Conservation (phyloP, 371 early-diverging fungal genomes). For the Mortierella sp. region DNA sequence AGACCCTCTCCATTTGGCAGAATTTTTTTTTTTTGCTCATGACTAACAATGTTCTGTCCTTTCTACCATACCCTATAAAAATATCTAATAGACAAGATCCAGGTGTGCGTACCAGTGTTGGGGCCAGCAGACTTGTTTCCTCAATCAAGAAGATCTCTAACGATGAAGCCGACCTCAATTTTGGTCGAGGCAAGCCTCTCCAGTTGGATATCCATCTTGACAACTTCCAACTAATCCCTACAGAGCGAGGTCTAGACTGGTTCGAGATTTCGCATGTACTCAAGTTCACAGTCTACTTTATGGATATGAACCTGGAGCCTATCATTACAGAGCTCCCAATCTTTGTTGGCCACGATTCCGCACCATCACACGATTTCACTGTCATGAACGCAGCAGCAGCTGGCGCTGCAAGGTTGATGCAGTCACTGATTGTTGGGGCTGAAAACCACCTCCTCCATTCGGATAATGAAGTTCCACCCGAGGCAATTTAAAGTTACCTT, state of each 20-base stretch:
- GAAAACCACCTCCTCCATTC: constrained; percentile 13
- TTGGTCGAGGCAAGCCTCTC: constrained; percentile 38
- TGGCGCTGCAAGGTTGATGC: not conserved
- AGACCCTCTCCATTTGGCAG: no score
- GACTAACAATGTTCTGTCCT: not conserved
- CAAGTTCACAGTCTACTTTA: constrained; percentile 35
- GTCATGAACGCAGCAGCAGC: not conserved
- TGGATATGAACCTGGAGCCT: constrained; percentile 38
- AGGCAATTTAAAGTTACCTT: not conserved
- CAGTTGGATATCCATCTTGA: constrained; percentile 40
- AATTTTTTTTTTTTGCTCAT: constrained; percentile 3
- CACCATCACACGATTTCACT: not conserved
- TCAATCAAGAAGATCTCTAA: constrained; percentile 25
- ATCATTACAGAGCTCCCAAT: constrained; percentile 32
- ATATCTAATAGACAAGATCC: constrained; percentile 13
- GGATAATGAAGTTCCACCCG: not conserved
- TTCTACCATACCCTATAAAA: not conserved
- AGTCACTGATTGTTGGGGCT: constrained; percentile 12
- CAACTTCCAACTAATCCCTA: constrained; percentile 43
- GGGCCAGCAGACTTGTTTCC: constrained; percentile 38
- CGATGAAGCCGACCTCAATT: constrained; percentile 40
- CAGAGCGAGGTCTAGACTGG: constrained; percentile 42
- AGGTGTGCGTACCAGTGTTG: constrained; percentile 26
- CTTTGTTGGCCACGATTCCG: constrained; percentile 26
- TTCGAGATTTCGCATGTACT: constrained; percentile 40